These are phyloP conservation scores for Naumovozyma castellii DNA, from an alignment of 805 yeast genomes.

Conservation along the genomic window DNA sequence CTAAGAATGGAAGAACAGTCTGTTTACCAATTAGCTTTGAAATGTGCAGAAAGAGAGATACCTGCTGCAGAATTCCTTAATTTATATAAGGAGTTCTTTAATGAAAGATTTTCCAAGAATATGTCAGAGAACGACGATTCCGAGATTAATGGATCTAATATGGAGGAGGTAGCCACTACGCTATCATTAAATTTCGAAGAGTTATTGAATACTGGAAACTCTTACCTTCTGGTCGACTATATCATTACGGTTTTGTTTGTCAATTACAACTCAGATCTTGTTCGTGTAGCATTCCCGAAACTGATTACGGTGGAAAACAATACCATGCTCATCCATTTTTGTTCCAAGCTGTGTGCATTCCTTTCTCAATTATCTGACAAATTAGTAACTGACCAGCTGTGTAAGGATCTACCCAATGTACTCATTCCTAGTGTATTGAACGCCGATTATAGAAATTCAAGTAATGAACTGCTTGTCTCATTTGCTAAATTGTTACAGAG, in stretches of 20 bases:
- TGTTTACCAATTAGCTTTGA: constrained; percentile 17
- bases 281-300: constrained; percentile 18
- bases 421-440: constrained; percentile 21
- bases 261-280: constrained; percentile 23
- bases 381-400: constrained; percentile 22
- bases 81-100: constrained; percentile 27
- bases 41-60: constrained; percentile 23
- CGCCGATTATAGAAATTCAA: constrained; percentile 6
- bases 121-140: constrained; percentile 13
- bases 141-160: constrained; percentile 1
- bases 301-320: constrained; percentile 11
- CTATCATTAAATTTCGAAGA: constrained; percentile 15
- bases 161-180: constrained; percentile 5
- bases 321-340: constrained; percentile 19
- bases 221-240: constrained; percentile 21
- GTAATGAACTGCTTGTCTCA: constrained; percentile 17
- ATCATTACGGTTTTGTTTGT: constrained; percentile 23
- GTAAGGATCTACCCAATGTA: constrained; percentile 15
- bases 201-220: constrained; percentile 13
- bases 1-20: constrained; percentile 16
- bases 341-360: constrained; percentile 20
- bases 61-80: constrained; percentile 23
- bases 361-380: constrained; percentile 23
- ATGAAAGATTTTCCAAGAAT: constrained; percentile 16
- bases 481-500: constrained; percentile 22